phyloP scores from a whole-genome alignment of 768 basidiomycete genomes.

The Lactifluus rugatus region DNA sequence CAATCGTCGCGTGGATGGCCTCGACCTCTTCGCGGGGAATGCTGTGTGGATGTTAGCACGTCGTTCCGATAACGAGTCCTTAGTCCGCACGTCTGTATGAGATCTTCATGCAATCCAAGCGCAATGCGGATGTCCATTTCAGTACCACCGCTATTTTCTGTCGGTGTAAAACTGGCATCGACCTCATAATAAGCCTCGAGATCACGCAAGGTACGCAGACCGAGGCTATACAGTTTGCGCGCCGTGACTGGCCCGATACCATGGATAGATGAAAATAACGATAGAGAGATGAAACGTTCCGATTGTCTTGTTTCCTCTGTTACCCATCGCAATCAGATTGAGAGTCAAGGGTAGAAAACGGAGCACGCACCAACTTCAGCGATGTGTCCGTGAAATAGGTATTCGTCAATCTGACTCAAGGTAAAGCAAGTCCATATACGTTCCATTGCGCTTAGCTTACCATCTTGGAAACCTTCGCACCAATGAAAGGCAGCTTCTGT shows the following conservation, averaged over 20 bases:
- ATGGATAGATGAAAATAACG: constrained; percentile 52
- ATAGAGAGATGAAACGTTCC: constrained; percentile 46
- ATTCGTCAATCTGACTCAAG: constrained; percentile 50
- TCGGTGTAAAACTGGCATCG: constrained; percentile 21
- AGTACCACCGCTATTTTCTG: constrained; percentile 14
- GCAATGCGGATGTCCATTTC: constrained; percentile 40
- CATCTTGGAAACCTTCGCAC: constrained; percentile 30
- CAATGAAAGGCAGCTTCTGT: constrained; percentile 29
- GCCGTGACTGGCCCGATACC: constrained; percentile 70
- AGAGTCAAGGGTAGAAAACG: background rate
- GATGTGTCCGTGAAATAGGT: constrained; percentile 42
- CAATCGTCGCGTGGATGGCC: constrained; percentile 59
- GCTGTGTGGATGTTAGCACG: constrained; percentile 26
- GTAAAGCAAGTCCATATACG: background rate
- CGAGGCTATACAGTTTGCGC: constrained; percentile 50
- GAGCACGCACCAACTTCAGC: constrained; percentile 43
- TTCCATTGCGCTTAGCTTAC: constrained; percentile 18
- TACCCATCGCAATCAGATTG: background rate
- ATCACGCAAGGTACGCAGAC: constrained; percentile 58
- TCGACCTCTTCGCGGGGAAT: constrained; percentile 73
- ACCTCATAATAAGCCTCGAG: constrained; percentile 58
- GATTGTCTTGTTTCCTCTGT: constrained; percentile 40
- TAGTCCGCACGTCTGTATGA: constrained; percentile 36
- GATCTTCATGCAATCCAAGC: constrained; percentile 48
- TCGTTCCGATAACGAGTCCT: background rate